Evolutionary conservation across 345 rosid species (phyloP).

Genomic region (Eucalyptus sideroxylon): DNA sequence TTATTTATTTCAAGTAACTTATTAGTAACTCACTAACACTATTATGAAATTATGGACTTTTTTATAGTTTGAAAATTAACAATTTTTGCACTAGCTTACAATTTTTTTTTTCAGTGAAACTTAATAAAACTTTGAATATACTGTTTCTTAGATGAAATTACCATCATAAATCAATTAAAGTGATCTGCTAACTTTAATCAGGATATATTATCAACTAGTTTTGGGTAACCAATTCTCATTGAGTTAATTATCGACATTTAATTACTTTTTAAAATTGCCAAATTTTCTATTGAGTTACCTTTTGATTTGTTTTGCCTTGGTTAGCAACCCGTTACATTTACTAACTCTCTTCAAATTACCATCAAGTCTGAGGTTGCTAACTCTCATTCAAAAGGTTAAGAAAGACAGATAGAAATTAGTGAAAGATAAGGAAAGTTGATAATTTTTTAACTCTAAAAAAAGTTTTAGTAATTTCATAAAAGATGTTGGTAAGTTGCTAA

Average conservation of each 20-base stretch:
- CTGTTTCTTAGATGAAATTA: not conserved
- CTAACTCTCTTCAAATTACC: not conserved
- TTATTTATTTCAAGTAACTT: not conserved
- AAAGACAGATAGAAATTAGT: not conserved
- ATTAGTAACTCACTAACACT: not conserved
- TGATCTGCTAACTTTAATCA: not conserved
- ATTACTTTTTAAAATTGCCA: not conserved
- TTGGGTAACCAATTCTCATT: not conserved
- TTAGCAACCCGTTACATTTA: not conserved
- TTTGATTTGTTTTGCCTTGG: not conserved
- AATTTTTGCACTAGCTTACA: not conserved
- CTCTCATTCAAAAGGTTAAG: not conserved
- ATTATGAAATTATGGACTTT: not conserved
- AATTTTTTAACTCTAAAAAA: not conserved
- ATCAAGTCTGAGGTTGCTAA: not conserved
- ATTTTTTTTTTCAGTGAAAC: not conserved
- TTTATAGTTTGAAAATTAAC: not conserved
- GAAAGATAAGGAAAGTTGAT: not conserved
- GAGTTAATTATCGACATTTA: not conserved
- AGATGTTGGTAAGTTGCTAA: not conserved
- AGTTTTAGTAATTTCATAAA: not conserved
- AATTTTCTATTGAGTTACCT: not conserved
- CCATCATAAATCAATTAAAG: not conserved
- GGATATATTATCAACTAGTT: not conserved
- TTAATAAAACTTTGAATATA: not conserved